A percentile compares a stretch with the other conserved stretches of the same genome.
These are phyloP conservation scores for Marsdenia floribunda DNA, from an alignment of 257 asterid genomes.

Conservation along the genomic window DNA sequence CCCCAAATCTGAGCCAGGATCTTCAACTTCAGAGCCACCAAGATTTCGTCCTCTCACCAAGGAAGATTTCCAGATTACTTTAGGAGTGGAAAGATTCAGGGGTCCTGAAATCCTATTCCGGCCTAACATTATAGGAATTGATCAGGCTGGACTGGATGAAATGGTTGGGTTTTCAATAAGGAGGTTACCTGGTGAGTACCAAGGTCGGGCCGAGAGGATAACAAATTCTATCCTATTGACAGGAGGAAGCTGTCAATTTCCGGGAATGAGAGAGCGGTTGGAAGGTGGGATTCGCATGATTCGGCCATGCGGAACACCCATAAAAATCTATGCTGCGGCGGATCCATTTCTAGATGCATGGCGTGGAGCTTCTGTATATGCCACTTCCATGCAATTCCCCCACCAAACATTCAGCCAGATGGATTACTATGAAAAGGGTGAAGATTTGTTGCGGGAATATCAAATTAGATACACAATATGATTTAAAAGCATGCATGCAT, in stretches of 20 bases:
- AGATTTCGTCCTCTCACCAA: constrained; percentile 73
- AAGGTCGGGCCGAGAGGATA: constrained; percentile 48
- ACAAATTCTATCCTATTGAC: constrained; percentile 72
- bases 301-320: constrained; percentile 75
- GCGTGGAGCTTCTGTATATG: constrained; percentile 90
- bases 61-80: constrained; percentile 78
- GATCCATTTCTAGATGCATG: constrained; percentile 85
- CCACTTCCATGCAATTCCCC: constrained; percentile 50
- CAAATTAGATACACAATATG: constrained; percentile 51
- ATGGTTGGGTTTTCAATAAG: constrained; percentile 67
- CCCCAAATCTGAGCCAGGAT: constrained; percentile 56
- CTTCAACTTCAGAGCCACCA: constrained; percentile 60
- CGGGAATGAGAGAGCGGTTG: constrained; percentile 75
- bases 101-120: constrained; percentile 82
- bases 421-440: constrained; percentile 95
- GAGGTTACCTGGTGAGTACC: constrained; percentile 46
- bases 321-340: constrained; percentile 49
- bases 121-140: constrained; percentile 81
- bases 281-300: constrained; percentile 78
- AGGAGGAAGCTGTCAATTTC: constrained; percentile 88
- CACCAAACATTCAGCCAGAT: constrained; percentile 62
- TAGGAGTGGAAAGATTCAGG: constrained; percentile 91
- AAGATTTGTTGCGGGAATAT: constrained; percentile 73
- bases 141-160: constrained; percentile 91
- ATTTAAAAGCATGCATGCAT: background rate